Evolutionary conservation across 2,329 filamentous ascomycete species (phyloP).

Genomic region (Fusarium luffae): DNA sequence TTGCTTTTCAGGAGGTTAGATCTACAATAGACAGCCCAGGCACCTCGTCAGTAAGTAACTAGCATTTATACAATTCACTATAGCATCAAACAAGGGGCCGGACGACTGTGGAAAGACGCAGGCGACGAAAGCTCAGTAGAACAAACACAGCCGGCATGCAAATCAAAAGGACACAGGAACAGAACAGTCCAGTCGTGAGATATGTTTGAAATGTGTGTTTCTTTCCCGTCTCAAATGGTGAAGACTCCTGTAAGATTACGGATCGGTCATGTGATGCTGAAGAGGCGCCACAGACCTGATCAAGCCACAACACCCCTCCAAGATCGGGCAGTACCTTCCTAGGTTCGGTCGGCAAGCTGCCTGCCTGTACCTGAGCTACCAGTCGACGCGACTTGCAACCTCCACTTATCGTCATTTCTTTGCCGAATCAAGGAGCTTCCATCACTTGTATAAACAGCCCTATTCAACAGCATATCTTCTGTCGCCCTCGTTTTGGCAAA

Average conservation of each 20-base stretch:
- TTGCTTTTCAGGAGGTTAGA: constrained; percentile 20
- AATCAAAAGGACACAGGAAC: neutral
- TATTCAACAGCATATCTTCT: neutral
- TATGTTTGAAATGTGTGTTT: neutral
- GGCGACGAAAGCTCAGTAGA: neutral
- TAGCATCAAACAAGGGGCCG: neutral
- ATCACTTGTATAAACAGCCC: neutral
- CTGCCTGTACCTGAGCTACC: neutral
- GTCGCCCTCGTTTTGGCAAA: neutral
- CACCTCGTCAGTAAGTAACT: neutral
- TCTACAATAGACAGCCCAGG: neutral
- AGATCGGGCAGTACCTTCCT: constrained; percentile 13
- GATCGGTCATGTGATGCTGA: neutral
- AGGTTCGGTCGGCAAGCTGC: neutral
- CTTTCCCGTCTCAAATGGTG: neutral
- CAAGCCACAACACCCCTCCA: constrained; percentile 17
- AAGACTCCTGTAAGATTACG: neutral
- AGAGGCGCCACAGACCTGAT: constrained; percentile 2
- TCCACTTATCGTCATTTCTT: constrained; percentile 19
- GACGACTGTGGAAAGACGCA: neutral
- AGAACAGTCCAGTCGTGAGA: neutral
- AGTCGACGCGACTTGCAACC: neutral
- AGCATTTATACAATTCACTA: neutral
- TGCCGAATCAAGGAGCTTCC: constrained; percentile 3
- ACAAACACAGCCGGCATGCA: neutral